Conservation (phyloP, 208 protist genomes). For the Leishmania turanica region DNA sequence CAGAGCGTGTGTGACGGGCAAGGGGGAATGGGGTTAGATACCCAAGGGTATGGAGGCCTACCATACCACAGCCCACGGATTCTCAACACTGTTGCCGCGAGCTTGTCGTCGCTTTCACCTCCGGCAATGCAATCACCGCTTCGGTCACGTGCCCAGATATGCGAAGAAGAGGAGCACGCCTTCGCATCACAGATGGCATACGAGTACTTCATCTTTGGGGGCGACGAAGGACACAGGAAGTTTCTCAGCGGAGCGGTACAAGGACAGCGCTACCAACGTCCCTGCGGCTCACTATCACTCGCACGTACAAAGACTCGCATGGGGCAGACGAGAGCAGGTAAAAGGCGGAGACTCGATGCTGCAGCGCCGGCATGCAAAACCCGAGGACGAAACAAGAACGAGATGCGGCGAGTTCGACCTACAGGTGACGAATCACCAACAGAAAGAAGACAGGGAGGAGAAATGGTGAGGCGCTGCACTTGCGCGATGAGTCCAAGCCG, state of each 20-base stretch:
- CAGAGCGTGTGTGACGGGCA: conserved; percentile 38
- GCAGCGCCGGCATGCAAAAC: not conserved
- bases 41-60: conserved; percentile 89
- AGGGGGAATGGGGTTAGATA: conserved; percentile 57
- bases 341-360: not conserved
- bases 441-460: not conserved
- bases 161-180: not conserved
- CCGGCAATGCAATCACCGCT: not conserved
- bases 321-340: not conserved
- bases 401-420: not conserved
- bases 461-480: not conserved
- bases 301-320: not conserved
- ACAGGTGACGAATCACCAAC: not conserved
- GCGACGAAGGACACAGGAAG: not conserved
- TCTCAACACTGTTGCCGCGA: conserved; percentile 46
- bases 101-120: not conserved
- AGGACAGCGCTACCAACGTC: not conserved
- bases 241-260: not conserved
- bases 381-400: not conserved
- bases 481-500: not conserved
- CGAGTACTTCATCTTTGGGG: not conserved
- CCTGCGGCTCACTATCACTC: not conserved
- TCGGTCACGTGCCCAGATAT: not conserved
- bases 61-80: conserved; percentile 87
- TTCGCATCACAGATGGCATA: not conserved